Base-by-base conservation (phyloP, 2,329 filamentous ascomycete genomes). In the Phoma sp. region DNA sequence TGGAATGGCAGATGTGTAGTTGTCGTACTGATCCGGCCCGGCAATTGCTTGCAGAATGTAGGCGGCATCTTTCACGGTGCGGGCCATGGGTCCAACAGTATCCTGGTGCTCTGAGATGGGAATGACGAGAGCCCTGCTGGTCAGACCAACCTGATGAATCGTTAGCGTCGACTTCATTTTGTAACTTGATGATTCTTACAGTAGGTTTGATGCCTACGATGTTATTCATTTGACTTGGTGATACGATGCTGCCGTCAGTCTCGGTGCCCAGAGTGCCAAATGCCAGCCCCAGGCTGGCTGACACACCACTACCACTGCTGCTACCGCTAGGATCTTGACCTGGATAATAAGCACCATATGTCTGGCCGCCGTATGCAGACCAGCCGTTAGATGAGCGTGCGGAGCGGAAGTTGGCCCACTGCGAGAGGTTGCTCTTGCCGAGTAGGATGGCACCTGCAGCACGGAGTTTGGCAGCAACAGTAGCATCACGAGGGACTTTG, bases 371-470 rank as follows among this genome's bases (percentile, higher is more conserved):
- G 53, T 84, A 78, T 0, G 87, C 83, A 38, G 82, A 85, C 87
- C 87, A 90, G 5, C 87, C 87, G 51, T 84, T 84, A 10, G 76
- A 82, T 4, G 77, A 78, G 62, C 87, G 88, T 9, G 66, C 67
- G 3, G 82, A 84, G 9, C 88, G 78, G 47, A 77, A 86, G 60
- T 87, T 86, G 2, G 84, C 84, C 85, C 87, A 90, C 66, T 90
- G 82, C 1, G 81, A 85, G 23, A 90, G 67, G 50, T 86, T 87
- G 0, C 85, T 76, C 72, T 90, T 90, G 39, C 87, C 88, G 0
- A 91, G 77, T 34, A 90, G 83, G 34, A 90, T 77, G 1, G 81
- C 84, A 2, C 87, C 87, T 1, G 84, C 83, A 49, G 81, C 74
- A 47, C 86, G 79, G 5, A 90, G 78, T 64, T 86, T 88, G 11